Percentiles rank a stretch among this genome's conserved stretches.
Conservation (phyloP, 805 yeast genomes). For the Pichia kluyveri region DNA sequence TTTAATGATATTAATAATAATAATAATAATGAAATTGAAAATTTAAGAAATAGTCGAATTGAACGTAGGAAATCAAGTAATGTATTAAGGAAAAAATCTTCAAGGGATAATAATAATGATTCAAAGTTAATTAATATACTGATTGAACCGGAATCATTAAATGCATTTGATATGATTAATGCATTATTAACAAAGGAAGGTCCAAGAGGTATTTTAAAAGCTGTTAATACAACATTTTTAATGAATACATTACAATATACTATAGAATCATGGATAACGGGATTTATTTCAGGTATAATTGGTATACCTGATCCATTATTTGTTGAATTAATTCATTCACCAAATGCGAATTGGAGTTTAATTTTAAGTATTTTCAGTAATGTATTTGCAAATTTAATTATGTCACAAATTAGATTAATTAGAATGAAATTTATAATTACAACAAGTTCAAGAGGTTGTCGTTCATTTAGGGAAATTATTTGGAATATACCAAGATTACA, state of each 20-base stretch:
- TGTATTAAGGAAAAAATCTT: not conserved
- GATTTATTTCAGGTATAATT: slow-evolving; percentile 70
- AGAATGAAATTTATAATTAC: slow-evolving; percentile 69
- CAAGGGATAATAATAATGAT: not conserved
- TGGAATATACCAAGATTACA: slow-evolving; percentile 35
- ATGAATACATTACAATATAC: slow-evolving; percentile 67
- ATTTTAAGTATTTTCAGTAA: slow-evolving; percentile 62
- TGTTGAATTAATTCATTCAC: slow-evolving; percentile 71
- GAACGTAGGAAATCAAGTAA: slow-evolving; percentile 18
- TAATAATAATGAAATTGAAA: not conserved
- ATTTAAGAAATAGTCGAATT: slow-evolving; percentile 21
- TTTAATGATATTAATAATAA: not conserved
- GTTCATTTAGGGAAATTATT: slow-evolving; percentile 69
- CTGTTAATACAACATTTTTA: slow-evolving; percentile 71
- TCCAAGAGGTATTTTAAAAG: slow-evolving; percentile 61
- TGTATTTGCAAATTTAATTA: slow-evolving; percentile 57
- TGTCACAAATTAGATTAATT: slow-evolving; percentile 77
- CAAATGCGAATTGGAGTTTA: slow-evolving; percentile 64
- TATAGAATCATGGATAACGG: slow-evolving; percentile 86
- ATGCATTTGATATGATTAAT: slow-evolving; percentile 56
- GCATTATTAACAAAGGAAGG: slow-evolving; percentile 63
- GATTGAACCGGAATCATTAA: slow-evolving; percentile 49
- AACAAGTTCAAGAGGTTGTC: slow-evolving; percentile 29
- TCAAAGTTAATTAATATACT: not conserved
- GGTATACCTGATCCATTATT: slow-evolving; percentile 85